A percentile compares a stretch with the other conserved stretches of the same genome.
Evolutionary conservation across 805 yeast genomes (phyloP).

Genomic region (Ogataea ganodermae): DNA sequence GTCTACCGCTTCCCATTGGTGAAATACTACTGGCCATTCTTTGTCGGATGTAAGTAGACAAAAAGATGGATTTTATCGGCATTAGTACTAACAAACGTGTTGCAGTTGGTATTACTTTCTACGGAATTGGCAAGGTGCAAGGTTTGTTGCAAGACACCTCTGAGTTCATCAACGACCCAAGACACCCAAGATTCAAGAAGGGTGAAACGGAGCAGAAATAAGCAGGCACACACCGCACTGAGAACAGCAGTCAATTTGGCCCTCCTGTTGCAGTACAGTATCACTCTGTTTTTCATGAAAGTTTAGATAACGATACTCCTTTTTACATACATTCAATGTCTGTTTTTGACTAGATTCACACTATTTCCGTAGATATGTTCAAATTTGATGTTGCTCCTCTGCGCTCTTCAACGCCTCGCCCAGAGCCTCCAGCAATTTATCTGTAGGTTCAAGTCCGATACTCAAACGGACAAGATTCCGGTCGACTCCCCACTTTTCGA

Average conservation of each 20-base stretch:
- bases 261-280: slow-evolving; percentile 7
- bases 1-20: slow-evolving; percentile 41
- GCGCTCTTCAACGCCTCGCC: slow-evolving; percentile 53
- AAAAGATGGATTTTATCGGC: slow-evolving; percentile 4
- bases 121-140: slow-evolving; percentile 68
- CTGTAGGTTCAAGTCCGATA: slow-evolving; percentile 78
- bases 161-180: slow-evolving; percentile 91
- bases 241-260: neutral
- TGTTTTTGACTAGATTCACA: slow-evolving; percentile 8
- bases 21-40: slow-evolving; percentile 87
- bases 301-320: slow-evolving; percentile 11
- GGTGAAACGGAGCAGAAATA: slow-evolving; percentile 38
- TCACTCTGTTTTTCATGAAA: slow-evolving; percentile 6
- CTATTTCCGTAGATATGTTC: slow-evolving; percentile 1
- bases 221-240: slow-evolving; percentile 5
- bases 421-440: slow-evolving; percentile 53
- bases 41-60: slow-evolving; percentile 69
- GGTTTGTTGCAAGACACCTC: slow-evolving; percentile 67
- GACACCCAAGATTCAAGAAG: slow-evolving; percentile 82
- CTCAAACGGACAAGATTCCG: slow-evolving; percentile 75
- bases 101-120: slow-evolving; percentile 59
- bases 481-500: slow-evolving; percentile 82
- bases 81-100: slow-evolving; percentile 9
- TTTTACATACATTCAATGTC: slow-evolving; percentile 10
- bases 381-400: slow-evolving; percentile 37